Evolutionary conservation across 1,284 basidiomycete species (phyloP).

Genomic region (Cutaneotrichosporon dermatis): DNA sequence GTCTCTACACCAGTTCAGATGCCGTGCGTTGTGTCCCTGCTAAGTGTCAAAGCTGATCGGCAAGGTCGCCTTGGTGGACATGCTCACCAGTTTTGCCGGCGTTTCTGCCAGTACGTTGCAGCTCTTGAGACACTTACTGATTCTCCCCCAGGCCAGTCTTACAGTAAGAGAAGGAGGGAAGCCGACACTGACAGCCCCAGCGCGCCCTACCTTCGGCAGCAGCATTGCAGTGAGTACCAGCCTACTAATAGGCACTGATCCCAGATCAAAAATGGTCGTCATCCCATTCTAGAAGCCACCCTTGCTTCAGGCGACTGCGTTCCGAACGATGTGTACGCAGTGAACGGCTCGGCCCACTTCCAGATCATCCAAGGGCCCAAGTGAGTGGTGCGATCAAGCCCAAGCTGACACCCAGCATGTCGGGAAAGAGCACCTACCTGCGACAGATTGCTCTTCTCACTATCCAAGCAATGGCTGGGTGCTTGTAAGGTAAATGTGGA

Average conservation of each 20-base stretch:
- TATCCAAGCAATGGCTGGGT: conserved; percentile 82
- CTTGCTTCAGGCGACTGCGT: conserved; percentile 66
- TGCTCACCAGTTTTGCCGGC: conserved; percentile 68
- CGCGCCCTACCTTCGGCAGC: conserved; percentile 79
- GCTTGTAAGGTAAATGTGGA: conserved; percentile 54
- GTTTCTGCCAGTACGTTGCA: conserved; percentile 62
- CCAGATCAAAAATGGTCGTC: conserved; percentile 70
- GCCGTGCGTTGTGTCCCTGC: conserved; percentile 55
- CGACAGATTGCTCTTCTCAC: conserved; percentile 77
- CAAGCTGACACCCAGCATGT: conserved; percentile 60
- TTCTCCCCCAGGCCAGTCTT: conserved; percentile 4
- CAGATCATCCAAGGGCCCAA: conserved; percentile 85
- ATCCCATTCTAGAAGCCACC: conserved; percentile 75
- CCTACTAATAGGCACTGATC: background rate
- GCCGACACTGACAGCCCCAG: conserved; percentile 49
- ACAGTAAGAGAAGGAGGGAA: background rate
- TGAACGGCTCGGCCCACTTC: conserved; percentile 71
- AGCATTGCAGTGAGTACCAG: conserved; percentile 59
- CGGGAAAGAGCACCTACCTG: conserved; percentile 87
- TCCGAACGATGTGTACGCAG: conserved; percentile 66
- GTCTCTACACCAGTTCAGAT: conserved; percentile 80
- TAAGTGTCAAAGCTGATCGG: background rate
- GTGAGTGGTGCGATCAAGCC: conserved; percentile 51
- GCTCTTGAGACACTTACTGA: background rate
- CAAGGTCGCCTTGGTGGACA: conserved; percentile 74